phyloP scores from a whole-genome alignment of 345 rosid species.

The Gossypium raimondii region DNA sequence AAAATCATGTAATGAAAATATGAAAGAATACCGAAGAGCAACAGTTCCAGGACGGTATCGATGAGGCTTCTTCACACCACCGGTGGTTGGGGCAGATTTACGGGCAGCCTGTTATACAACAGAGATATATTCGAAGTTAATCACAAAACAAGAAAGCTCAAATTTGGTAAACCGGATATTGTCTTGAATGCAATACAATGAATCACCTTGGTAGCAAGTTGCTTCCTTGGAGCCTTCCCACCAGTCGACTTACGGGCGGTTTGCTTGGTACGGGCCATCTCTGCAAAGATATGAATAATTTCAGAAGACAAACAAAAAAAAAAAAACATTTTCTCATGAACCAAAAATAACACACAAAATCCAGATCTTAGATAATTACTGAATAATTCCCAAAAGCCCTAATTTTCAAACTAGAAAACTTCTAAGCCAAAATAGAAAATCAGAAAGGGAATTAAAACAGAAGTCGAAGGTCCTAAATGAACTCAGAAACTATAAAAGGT shows the following conservation, averaged over 20 bases:
- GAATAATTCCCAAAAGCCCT: neutral
- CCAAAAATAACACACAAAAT: neutral
- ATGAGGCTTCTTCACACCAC: constrained; percentile 93
- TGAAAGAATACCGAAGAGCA: constrained; percentile 62
- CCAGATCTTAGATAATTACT: neutral
- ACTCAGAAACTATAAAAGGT: too few relatives aligned
- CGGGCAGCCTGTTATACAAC: constrained; percentile 64
- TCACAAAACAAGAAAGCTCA: too few relatives aligned
- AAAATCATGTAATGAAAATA: neutral
- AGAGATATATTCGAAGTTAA: neutral
- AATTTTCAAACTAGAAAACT: neutral
- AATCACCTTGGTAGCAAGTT: constrained; percentile 80
- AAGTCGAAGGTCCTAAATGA: neutral
- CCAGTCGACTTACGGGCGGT: constrained; percentile 96
- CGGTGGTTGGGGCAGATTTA: constrained; percentile 93
- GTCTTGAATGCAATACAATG: neutral
- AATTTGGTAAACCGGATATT: too few relatives aligned
- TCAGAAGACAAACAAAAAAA: neutral
- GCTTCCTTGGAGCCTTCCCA: constrained; percentile 98
- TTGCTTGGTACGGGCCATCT: constrained; percentile 96
- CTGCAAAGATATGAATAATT: neutral
- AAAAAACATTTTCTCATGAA: neutral
- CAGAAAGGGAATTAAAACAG: neutral
- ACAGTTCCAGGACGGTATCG: constrained; percentile 95
- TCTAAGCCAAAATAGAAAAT: neutral